A percentile compares a stretch with the other conserved stretches of the same genome.
phyloP scores from a whole-genome alignment of 441 rosid genomes.

The Adansonia rubrostipa region DNA sequence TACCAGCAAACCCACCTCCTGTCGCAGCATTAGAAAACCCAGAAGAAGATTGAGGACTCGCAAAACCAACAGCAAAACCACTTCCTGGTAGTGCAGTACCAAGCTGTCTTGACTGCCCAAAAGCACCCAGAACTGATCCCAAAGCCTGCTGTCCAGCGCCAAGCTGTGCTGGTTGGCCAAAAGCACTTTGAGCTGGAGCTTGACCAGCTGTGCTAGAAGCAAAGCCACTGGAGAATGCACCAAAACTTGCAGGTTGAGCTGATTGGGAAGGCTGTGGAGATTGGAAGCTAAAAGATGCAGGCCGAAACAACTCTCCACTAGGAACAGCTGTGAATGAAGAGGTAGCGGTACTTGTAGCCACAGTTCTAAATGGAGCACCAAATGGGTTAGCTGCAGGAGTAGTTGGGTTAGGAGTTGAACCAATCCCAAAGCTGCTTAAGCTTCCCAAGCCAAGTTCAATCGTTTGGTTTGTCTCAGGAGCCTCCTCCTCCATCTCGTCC shows the following conservation, averaged over 20 bases:
- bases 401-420: conserved; percentile 51
- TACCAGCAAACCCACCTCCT: conserved; percentile 76
- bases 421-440: conserved; percentile 68
- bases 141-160: conserved; percentile 87
- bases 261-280: conserved; percentile 62
- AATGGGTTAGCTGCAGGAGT: conserved; percentile 73
- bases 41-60: conserved; percentile 43
- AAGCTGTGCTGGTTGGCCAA: conserved; percentile 82
- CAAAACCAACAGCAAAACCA: conserved; percentile 61
- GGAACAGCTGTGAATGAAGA: conserved; percentile 68
- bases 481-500: conserved; percentile 98
- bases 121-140: conserved; percentile 92
- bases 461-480: conserved; percentile 64
- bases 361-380: conserved; percentile 70
- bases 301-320: conserved; percentile 80
- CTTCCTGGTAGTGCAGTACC: conserved; percentile 67
- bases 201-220: conserved; percentile 51
- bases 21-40: conserved; percentile 60
- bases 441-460: conserved; percentile 71
- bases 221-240: conserved; percentile 65
- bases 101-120: conserved; percentile 92
- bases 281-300: conserved; percentile 87
- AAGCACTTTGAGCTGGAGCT: conserved; percentile 62
- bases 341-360: conserved; percentile 48
- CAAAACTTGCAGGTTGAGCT: conserved; percentile 53